These are phyloP conservation scores for Aureobasidium sp. DNA, from an alignment of 2,329 filamentous ascomycete genomes.

Conservation along the genomic window DNA sequence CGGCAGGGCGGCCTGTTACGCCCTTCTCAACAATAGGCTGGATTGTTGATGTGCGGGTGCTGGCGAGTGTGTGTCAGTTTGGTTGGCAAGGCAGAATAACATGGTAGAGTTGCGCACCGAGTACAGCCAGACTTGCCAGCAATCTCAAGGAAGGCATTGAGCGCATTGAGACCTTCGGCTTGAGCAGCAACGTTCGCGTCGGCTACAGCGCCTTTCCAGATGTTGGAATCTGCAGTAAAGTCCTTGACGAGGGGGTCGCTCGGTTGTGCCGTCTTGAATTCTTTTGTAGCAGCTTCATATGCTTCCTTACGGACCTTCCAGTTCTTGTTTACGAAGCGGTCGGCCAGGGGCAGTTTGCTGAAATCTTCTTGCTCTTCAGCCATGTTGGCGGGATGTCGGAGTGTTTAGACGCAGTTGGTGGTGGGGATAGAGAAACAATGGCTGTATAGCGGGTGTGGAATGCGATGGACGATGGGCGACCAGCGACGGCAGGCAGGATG, in stretches of 20 bases:
- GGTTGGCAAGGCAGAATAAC: background rate
- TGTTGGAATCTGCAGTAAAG: constrained; percentile 71
- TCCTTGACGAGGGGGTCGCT: constrained; percentile 77
- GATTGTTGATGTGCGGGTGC: constrained; percentile 67
- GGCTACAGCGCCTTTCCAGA: constrained; percentile 88
- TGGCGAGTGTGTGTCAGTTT: constrained; percentile 24
- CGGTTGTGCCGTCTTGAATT: constrained; percentile 78
- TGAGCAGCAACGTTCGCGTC: constrained; percentile 97
- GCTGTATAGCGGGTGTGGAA: background rate
- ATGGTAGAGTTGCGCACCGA: constrained; percentile 38
- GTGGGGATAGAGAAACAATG: background rate
- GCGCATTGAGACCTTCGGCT: constrained; percentile 78
- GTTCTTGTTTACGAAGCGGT: constrained; percentile 81
- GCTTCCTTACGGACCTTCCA: constrained; percentile 97
- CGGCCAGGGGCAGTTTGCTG: constrained; percentile 65
- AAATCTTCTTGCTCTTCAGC: constrained; percentile 78
- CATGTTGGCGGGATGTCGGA: constrained; percentile 43
- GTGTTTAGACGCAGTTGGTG: background rate
- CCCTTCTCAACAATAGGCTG: constrained; percentile 84
- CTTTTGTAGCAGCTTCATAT: constrained; percentile 85
- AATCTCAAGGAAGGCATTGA: constrained; percentile 89
- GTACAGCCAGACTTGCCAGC: constrained; percentile 71
- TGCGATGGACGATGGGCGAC: background rate
- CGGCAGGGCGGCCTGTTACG: constrained; percentile 78
- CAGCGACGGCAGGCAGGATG: background rate